Evolutionary conservation across 73 alveolate species (phyloP).

Genomic region (Tetrahymena thermophila): DNA sequence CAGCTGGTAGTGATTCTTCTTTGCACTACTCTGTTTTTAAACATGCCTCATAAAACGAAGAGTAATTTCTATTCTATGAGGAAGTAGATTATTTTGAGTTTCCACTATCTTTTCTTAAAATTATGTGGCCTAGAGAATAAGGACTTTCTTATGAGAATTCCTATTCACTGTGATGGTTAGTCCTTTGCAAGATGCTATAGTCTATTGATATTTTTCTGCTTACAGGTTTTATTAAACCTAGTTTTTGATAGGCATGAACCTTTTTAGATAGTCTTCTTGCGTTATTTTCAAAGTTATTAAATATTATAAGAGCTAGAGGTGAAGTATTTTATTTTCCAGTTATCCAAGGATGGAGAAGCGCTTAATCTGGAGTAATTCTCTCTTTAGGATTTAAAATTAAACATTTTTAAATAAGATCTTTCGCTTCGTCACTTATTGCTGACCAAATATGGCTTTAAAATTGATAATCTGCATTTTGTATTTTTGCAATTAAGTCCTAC

Average conservation of each 20-base stretch:
- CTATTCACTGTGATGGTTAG: neutral
- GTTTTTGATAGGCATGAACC: neutral
- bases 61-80: neutral
- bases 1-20: neutral
- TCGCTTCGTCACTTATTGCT: conserved; percentile 28
- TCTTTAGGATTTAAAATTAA: conserved; percentile 63
- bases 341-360: conserved; percentile 88
- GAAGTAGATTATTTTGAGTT: neutral
- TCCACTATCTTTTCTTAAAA: neutral
- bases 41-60: neutral
- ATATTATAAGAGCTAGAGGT: neutral
- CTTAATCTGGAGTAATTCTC: conserved; percentile 70
- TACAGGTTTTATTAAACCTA: neutral
- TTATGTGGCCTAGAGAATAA: neutral
- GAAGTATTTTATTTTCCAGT: conserved; percentile 53
- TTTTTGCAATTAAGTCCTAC: neutral
- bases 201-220: neutral
- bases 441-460: neutral
- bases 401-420: conserved; percentile 63
- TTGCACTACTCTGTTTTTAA: neutral
- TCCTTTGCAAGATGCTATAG: neutral
- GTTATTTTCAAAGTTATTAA: neutral
- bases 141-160: neutral
- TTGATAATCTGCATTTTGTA: neutral
- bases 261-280: neutral